A percentile compares a stretch with the other conserved stretches of the same genome.
Evolutionary conservation across 2,329 filamentous ascomycete species (phyloP).

Genomic region (Epichloe hybrida): DNA sequence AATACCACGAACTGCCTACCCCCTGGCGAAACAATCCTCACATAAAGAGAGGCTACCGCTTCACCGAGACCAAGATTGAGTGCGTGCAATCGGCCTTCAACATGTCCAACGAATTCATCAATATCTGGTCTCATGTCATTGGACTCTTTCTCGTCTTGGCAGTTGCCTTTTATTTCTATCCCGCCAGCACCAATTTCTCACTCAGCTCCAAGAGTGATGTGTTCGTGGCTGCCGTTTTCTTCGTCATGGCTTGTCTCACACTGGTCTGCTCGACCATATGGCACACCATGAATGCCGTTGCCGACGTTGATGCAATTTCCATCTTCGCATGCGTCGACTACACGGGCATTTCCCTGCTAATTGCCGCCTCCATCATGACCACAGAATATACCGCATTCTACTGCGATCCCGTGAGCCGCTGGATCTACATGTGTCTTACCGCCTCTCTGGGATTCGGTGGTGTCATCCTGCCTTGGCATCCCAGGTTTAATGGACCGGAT

Average conservation of each 20-base stretch:
- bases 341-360: conserved; percentile 88
- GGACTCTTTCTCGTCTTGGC: conserved; percentile 79
- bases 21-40: conserved; percentile 95
- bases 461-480: conserved; percentile 90
- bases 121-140: conserved; percentile 93
- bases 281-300: conserved; percentile 98
- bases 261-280: conserved; percentile 90
- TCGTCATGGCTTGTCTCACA: conserved; percentile 90
- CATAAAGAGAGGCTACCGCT: conserved; percentile 83
- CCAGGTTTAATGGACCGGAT: conserved; percentile 80
- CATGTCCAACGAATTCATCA: conserved; percentile 85
- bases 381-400: conserved; percentile 99
- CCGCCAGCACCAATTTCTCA: conserved; percentile 72
- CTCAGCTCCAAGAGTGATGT: conserved; percentile 79
- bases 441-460: conserved; percentile 71
- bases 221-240: conserved; percentile 85
- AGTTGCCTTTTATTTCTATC: conserved; percentile 93
- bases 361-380: conserved; percentile 93
- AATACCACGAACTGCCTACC: conserved; percentile 77
- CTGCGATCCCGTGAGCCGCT: conserved; percentile 80
- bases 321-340: conserved; percentile 97
- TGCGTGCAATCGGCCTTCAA: conserved; percentile 75
- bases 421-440: conserved; percentile 73
- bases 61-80: conserved; percentile 80
- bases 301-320: conserved; percentile 77